Percentiles rank a stretch among this genome's conserved stretches.
Evolutionary conservation across 208 protist genomes (phyloP).

Genomic region (Leishmania martiniquensis): DNA sequence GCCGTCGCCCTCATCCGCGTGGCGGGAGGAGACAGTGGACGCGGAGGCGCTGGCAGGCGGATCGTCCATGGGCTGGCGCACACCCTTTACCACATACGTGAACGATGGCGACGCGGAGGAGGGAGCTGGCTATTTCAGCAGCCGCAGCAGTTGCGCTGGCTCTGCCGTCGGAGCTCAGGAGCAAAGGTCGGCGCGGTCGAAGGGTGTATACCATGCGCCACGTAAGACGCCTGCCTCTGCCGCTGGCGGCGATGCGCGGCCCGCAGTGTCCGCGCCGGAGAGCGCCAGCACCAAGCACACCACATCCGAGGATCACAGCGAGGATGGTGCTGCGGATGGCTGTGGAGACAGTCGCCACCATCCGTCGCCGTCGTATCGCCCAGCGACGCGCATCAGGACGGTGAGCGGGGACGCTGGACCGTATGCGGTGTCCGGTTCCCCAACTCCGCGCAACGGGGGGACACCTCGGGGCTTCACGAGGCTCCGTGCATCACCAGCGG

Average conservation of each 20-base stretch:
- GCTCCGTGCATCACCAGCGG: not conserved
- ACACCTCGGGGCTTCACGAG: constrained; percentile 3
- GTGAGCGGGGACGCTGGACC: not conserved
- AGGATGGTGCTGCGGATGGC: not conserved
- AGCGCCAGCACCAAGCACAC: not conserved
- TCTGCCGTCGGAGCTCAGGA: not conserved
- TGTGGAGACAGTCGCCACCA: not conserved
- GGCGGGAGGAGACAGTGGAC: not conserved
- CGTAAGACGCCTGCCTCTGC: not conserved
- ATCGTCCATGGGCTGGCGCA: not conserved
- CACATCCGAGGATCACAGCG: not conserved
- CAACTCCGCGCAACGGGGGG: not conserved
- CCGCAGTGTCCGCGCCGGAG: not conserved
- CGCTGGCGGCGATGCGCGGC: not conserved
- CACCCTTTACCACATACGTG: not conserved
- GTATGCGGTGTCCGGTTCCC: not conserved
- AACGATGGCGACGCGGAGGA: not conserved
- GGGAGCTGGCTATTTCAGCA: not conserved
- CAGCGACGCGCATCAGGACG: not conserved
- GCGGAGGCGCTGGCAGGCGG: not conserved
- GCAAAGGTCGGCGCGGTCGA: not conserved
- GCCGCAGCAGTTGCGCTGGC: not conserved
- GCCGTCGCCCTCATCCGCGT: not conserved
- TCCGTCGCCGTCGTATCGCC: constrained; percentile 1
- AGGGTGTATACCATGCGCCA: not conserved